A percentile compares a stretch with the other conserved stretches of the same genome.
These are phyloP conservation scores for Sindora glabra DNA, from an alignment of 306 rosid genomes.

Conservation along the genomic window DNA sequence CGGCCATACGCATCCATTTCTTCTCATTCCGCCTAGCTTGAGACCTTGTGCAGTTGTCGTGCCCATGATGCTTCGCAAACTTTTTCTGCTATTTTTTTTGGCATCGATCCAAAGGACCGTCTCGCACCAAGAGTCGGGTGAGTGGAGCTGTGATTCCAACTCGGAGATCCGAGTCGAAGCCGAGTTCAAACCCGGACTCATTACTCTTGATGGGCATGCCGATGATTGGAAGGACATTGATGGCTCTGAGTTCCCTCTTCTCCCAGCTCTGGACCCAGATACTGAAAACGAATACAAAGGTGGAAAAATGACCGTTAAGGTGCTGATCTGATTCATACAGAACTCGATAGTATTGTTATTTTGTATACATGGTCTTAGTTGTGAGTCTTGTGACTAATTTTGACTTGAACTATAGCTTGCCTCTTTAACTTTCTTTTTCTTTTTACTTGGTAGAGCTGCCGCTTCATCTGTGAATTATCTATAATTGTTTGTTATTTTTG, in stretches of 20 bases:
- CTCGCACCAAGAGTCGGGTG: conserved; percentile 77
- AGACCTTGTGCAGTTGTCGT: too few relatives aligned
- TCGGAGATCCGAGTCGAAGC: conserved; percentile 57
- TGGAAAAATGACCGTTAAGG: conserved; percentile 84
- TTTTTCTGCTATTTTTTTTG: conserved; percentile 19
- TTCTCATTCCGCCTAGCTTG: neutral
- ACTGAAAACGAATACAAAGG: conserved; percentile 58
- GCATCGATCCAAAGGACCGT: conserved; percentile 32
- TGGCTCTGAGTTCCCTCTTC: conserved; percentile 72
- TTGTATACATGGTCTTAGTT: too few relatives aligned
- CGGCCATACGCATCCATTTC: neutral
- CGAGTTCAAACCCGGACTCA: conserved; percentile 55
- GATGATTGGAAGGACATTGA: conserved; percentile 90
- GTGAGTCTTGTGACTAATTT: neutral
- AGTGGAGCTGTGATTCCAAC: conserved; percentile 69
- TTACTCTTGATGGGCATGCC: conserved; percentile 81
- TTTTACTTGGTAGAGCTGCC: too few relatives aligned
- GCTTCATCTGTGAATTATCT: neutral
- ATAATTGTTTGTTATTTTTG: too few relatives aligned
- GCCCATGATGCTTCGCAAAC: conserved; percentile 35
- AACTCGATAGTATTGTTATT: neutral
- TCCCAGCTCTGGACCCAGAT: conserved; percentile 81
- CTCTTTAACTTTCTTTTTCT: neutral
- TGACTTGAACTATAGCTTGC: neutral
- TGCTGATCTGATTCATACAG: conserved; percentile 5